These are phyloP conservation scores for Colletotrichum karsti DNA, from an alignment of 2,329 filamentous ascomycete species.

Conservation along the genomic window DNA sequence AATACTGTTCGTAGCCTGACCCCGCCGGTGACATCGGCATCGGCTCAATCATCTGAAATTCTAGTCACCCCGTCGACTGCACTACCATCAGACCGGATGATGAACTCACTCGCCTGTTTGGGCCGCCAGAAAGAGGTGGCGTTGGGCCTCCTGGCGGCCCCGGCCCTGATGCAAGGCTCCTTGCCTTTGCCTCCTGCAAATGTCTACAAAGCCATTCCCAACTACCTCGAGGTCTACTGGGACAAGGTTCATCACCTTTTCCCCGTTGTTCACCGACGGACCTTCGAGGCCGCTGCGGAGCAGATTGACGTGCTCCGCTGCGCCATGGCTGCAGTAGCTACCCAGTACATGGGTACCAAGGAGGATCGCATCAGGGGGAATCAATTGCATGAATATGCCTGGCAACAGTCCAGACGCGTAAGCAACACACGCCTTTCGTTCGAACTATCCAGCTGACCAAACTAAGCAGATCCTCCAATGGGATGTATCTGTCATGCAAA, in stretches of 20 bases:
- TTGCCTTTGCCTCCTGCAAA: slow-evolving; percentile 38
- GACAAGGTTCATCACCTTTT: slow-evolving; percentile 55
- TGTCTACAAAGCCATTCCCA: slow-evolving; percentile 53
- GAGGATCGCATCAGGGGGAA: slow-evolving; percentile 60
- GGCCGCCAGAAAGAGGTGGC: slow-evolving; percentile 51
- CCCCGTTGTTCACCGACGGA: slow-evolving; percentile 59
- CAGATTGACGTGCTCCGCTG: slow-evolving; percentile 54
- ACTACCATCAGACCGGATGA: slow-evolving; percentile 42
- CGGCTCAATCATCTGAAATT: slow-evolving; percentile 57
- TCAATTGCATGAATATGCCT: slow-evolving; percentile 60
- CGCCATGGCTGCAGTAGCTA: slow-evolving; percentile 66
- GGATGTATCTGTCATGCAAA: slow-evolving; percentile 60
- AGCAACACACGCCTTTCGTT: slow-evolving; percentile 36
- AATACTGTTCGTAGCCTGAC: slow-evolving; percentile 59
- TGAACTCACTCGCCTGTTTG: slow-evolving; percentile 45
- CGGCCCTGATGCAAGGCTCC: slow-evolving; percentile 46
- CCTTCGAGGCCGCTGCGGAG: slow-evolving; percentile 50
- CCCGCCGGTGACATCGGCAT: slow-evolving; percentile 51
- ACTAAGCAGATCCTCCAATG: slow-evolving; percentile 53
- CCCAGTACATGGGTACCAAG: slow-evolving; percentile 56
- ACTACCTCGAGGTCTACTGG: slow-evolving; percentile 64
- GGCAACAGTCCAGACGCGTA: slow-evolving; percentile 58
- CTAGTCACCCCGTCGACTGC: slow-evolving; percentile 55
- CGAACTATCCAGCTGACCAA: neutral
- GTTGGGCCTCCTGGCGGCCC: slow-evolving; percentile 43